Evolutionary conservation across 495 filamentous ascomycete genomes (phyloP).

Genomic region (Neurospora sp.): DNA sequence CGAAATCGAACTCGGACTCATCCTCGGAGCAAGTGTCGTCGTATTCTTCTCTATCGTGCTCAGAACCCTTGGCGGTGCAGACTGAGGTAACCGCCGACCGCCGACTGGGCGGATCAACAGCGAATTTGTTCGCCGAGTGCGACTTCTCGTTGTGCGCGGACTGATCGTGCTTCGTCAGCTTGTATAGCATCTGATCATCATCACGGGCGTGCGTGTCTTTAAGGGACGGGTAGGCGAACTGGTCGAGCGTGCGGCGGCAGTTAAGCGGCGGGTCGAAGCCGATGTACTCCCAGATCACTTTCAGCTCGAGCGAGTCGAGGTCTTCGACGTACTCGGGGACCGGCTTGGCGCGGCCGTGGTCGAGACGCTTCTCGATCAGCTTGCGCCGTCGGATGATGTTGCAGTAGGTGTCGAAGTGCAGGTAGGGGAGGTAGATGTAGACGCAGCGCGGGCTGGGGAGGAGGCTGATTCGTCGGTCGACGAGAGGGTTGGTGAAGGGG

Average conservation of each 20-base stretch:
- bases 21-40: constrained; percentile 3
- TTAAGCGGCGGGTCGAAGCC: constrained; percentile 56
- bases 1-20: constrained; percentile 16
- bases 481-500: background rate
- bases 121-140: background rate
- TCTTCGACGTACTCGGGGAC: constrained; percentile 42
- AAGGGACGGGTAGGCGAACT: constrained; percentile 55
- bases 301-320: constrained; percentile 44
- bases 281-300: constrained; percentile 55
- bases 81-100: background rate
- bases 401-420: constrained; percentile 58
- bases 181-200: constrained; percentile 63
- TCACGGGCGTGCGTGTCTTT: constrained; percentile 52
- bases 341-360: constrained; percentile 48
- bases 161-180: constrained; percentile 42
- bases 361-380: constrained; percentile 42
- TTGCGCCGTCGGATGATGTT: constrained; percentile 49
- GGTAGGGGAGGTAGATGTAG: constrained; percentile 40
- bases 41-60: background rate
- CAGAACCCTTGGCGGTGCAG: background rate
- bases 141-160: background rate
- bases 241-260: constrained; percentile 53
- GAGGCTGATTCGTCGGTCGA: background rate
- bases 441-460: constrained; percentile 28
- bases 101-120: background rate